Conservation (phyloP, 768 basidiomycete genomes). For the Chalciporus chontae region DNA sequence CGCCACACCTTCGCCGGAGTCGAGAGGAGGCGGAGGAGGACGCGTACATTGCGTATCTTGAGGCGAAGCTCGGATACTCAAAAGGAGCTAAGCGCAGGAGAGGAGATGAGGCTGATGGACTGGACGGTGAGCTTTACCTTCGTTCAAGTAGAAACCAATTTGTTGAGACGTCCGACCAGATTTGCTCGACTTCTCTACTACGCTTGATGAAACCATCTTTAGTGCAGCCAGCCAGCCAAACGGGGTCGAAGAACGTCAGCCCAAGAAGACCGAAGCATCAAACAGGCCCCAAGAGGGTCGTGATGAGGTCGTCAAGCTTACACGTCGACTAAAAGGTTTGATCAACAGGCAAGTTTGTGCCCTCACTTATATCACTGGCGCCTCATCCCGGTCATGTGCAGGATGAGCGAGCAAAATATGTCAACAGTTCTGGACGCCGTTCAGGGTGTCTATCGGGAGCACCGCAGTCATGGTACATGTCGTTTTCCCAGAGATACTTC, state of each 20-base stretch:
- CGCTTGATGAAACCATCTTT: slow-evolving; percentile 13
- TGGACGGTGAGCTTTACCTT: slow-evolving; percentile 59
- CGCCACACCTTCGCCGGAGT: slow-evolving; percentile 23
- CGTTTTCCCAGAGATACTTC: neutral
- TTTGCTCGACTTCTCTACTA: slow-evolving; percentile 49
- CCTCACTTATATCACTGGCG: neutral
- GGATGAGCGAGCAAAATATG: slow-evolving; percentile 91
- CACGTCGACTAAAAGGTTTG: slow-evolving; percentile 77
- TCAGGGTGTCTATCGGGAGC: slow-evolving; percentile 72
- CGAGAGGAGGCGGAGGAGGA: slow-evolving; percentile 69
- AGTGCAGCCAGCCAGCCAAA: neutral
- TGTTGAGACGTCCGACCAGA: slow-evolving; percentile 34
- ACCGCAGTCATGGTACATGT: slow-evolving; percentile 70
- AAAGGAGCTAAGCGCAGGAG: slow-evolving; percentile 42
- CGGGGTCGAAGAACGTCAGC: neutral
- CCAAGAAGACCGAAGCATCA: slow-evolving; percentile 41
- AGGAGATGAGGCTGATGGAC: slow-evolving; percentile 66
- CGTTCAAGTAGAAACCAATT: neutral
- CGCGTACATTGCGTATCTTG: slow-evolving; percentile 79
- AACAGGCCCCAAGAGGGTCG: slow-evolving; percentile 43
- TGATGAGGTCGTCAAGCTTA: slow-evolving; percentile 52
- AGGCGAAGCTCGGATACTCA: slow-evolving; percentile 64
- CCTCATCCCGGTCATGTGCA: slow-evolving; percentile 26
- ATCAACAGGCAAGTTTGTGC: slow-evolving; percentile 65
- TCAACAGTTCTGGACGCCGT: slow-evolving; percentile 66